phyloP scores from a whole-genome alignment of 2,329 filamentous ascomycete species.

The Colletotrichum graminicola region DNA sequence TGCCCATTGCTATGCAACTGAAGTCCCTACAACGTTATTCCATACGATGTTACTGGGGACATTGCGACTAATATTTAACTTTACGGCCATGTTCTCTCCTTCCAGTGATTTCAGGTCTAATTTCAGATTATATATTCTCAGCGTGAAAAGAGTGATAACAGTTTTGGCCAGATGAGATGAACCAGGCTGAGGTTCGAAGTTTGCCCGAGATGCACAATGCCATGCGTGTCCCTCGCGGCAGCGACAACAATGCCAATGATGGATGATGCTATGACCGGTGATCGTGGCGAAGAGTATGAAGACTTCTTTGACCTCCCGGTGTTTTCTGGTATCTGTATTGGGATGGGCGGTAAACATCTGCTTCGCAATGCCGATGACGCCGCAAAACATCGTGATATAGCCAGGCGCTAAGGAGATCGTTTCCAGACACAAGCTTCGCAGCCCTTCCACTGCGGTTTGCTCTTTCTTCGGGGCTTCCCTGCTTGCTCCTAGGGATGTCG shows the following conservation, averaged over 20 bases:
- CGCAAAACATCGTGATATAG: background rate
- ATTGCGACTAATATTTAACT: background rate
- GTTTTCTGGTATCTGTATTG: background rate
- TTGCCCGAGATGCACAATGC: background rate
- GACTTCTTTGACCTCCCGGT: background rate
- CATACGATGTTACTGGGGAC: background rate
- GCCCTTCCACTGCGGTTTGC: background rate
- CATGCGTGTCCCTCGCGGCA: slow-evolving; percentile 8
- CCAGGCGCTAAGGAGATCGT: background rate
- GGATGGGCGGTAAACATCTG: background rate
- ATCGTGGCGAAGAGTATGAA: background rate
- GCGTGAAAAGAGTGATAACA: background rate
- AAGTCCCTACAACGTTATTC: background rate
- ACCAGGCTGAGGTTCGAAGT: slow-evolving; percentile 1
- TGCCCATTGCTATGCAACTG: too few relatives aligned
- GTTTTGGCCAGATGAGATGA: slow-evolving; percentile 6
- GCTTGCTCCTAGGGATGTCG: background rate
- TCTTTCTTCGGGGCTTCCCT: background rate
- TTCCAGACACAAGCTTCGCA: background rate
- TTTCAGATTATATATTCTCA: background rate
- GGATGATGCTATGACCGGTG: background rate
- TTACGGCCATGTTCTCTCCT: background rate
- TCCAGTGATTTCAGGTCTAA: too few relatives aligned
- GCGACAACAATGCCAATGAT: background rate
- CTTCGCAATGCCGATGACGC: background rate